Percentiles rank a stretch among this genome's conserved stretches.
Conservation (phyloP, 2,329 filamentous ascomycete species). For the Rutstroemia sp. region DNA sequence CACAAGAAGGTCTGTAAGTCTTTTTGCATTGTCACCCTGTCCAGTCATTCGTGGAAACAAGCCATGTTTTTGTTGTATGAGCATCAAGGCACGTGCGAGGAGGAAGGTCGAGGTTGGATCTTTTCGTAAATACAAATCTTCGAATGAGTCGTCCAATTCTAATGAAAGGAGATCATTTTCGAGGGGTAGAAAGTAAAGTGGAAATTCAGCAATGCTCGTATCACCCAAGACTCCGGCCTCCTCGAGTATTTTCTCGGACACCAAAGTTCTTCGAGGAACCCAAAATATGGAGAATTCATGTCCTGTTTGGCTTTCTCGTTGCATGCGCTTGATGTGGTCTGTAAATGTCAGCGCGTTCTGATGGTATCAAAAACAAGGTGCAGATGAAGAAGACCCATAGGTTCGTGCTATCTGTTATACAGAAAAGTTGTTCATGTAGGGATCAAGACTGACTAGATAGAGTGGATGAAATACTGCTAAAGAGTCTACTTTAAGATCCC, state of each 20-base stretch:
- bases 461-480: constrained; percentile 42
- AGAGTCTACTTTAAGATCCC: constrained; percentile 55
- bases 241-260: constrained; percentile 87
- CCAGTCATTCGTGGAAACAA: constrained; percentile 92
- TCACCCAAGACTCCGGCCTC: constrained; percentile 91
- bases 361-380: constrained; percentile 38
- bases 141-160: constrained; percentile 80
- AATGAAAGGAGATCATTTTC: constrained; percentile 88
- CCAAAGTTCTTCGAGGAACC: constrained; percentile 84
- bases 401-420: constrained; percentile 29
- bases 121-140: constrained; percentile 81
- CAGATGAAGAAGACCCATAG: constrained; percentile 33
- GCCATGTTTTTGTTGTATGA: constrained; percentile 82
- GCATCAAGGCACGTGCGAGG: constrained; percentile 87
- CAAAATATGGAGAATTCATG: constrained; percentile 98
- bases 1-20: constrained; percentile 75
- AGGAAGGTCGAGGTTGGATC: constrained; percentile 88
- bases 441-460: constrained; percentile 50
- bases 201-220: constrained; percentile 79
- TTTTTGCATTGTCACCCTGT: constrained; percentile 90
- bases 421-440: constrained; percentile 36
- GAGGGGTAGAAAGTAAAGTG: constrained; percentile 82
- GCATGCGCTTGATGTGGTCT: constrained; percentile 89
- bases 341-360: constrained; percentile 50
- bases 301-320: constrained; percentile 77